These are phyloP conservation scores for Sporobolomyces pararoseus DNA, from an alignment of 768 basidiomycete genomes.

Conservation along the genomic window DNA sequence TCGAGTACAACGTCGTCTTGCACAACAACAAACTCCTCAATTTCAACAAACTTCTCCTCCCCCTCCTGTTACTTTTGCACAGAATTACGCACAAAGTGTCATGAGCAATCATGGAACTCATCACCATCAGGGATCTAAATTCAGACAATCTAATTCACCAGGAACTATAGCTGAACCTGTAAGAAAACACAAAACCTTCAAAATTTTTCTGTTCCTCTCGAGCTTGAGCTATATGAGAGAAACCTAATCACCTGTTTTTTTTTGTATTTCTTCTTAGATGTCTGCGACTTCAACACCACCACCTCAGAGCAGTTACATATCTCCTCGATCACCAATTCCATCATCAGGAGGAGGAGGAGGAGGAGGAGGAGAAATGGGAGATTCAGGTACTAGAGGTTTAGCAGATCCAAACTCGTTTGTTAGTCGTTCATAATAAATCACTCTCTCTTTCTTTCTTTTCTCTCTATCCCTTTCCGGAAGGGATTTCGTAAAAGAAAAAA, in stretches of 20 bases:
- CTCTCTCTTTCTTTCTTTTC: too few relatives aligned
- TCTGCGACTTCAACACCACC: neutral
- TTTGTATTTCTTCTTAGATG: too few relatives aligned
- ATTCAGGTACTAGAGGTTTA: conserved; percentile 10
- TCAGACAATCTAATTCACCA: neutral
- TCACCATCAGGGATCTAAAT: neutral
- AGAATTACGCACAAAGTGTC: conserved; percentile 11
- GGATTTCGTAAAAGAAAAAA: too few relatives aligned
- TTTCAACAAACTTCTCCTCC: neutral
- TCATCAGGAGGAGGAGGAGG: too few relatives aligned
- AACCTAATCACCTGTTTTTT: too few relatives aligned
- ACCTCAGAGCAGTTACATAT: too few relatives aligned
- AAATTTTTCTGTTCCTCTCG: too few relatives aligned
- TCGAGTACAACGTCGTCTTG: neutral
- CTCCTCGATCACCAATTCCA: too few relatives aligned
- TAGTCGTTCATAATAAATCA: too few relatives aligned
- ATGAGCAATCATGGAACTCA: neutral
- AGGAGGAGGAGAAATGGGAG: neutral
- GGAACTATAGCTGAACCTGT: conserved; percentile 8
- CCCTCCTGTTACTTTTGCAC: conserved; percentile 12
- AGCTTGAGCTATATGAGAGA: too few relatives aligned
- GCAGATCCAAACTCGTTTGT: conserved; percentile 12
- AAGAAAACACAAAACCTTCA: too few relatives aligned
- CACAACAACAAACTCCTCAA: neutral
- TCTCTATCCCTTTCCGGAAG: too few relatives aligned